These are phyloP conservation scores for Colletotrichum echinochloae DNA, from an alignment of 2,329 filamentous ascomycete genomes.

Conservation along the genomic window DNA sequence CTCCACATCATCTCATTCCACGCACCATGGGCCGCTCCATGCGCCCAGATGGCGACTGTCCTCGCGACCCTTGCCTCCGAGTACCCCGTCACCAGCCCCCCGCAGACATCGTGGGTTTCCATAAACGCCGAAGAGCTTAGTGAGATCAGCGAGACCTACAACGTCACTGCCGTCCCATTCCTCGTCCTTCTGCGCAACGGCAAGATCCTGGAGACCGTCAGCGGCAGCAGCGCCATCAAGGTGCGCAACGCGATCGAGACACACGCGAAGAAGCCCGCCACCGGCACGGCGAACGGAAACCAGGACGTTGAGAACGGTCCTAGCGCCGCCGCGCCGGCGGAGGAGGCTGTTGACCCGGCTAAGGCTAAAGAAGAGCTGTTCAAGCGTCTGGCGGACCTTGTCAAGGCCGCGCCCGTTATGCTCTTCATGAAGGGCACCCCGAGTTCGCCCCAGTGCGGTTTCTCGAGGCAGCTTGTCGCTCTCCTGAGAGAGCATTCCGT, in stretches of 20 bases:
- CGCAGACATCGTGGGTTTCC: slow-evolving; percentile 83
- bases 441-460: slow-evolving; percentile 88
- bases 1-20: slow-evolving; percentile 94
- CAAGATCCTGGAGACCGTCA: slow-evolving; percentile 84
- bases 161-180: slow-evolving; percentile 94
- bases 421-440: slow-evolving; percentile 99
- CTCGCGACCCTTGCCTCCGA: slow-evolving; percentile 87
- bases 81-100: slow-evolving; percentile 77
- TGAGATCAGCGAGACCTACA: slow-evolving; percentile 91
- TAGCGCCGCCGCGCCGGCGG: slow-evolving; percentile 29
- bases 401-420: slow-evolving; percentile 97
- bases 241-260: slow-evolving; percentile 88
- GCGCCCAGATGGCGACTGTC: slow-evolving; percentile 91
- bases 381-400: slow-evolving; percentile 82
- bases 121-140: slow-evolving; percentile 95
- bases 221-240: slow-evolving; percentile 88
- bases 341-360: slow-evolving; percentile 52
- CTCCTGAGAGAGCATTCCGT: slow-evolving; percentile 90
- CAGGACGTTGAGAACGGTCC: slow-evolving; percentile 44
- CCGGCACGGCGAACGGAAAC: slow-evolving; percentile 54
- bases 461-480: slow-evolving; percentile 88
- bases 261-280: slow-evolving; percentile 69
- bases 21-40: slow-evolving; percentile 95
- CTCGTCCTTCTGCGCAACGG: slow-evolving; percentile 84
- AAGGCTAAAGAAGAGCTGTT: slow-evolving; percentile 86